phyloP scores from a whole-genome alignment of 1,139 yeast genomes.

The Trichomonascaceae sp. region DNA sequence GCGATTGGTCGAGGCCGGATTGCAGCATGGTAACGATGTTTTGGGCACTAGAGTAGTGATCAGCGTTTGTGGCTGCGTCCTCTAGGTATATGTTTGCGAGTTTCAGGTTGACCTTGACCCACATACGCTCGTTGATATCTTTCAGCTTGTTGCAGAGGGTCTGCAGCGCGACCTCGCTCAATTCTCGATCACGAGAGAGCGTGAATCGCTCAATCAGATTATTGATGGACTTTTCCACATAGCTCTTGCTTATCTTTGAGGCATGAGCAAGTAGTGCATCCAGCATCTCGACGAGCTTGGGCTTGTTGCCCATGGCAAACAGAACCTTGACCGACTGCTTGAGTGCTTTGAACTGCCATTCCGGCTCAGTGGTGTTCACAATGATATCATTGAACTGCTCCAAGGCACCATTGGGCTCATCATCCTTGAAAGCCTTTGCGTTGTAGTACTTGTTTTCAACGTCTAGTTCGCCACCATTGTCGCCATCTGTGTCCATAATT shows the following conservation, averaged over 20 bases:
- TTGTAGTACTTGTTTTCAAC: constrained; percentile 43
- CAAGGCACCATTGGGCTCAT: constrained; percentile 38
- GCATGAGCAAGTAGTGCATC: not conserved
- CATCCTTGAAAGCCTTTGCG: constrained; percentile 54
- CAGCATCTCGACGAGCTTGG: constrained; percentile 24
- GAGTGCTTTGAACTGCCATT: constrained; percentile 39
- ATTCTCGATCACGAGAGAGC: constrained; percentile 12
- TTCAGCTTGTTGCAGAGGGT: constrained; percentile 12
- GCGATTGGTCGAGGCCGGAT: constrained; percentile 11
- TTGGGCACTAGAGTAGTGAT: too few relatives aligned
- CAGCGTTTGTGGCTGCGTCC: not conserved
- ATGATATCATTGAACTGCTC: constrained; percentile 25
- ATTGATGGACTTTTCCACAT: constrained; percentile 50
- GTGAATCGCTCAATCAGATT: constrained; percentile 33
- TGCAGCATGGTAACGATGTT: too few relatives aligned
- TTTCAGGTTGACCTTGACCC: constrained; percentile 43
- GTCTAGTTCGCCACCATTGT: not conserved
- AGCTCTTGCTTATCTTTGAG: constrained; percentile 18
- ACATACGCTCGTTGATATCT: constrained; percentile 36
- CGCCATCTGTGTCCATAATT: constrained; percentile 12
- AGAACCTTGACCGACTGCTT: constrained; percentile 55
- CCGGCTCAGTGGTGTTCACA: constrained; percentile 24
- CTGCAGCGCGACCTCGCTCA: constrained; percentile 21
- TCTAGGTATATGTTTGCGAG: constrained; percentile 34
- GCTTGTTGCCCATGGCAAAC: constrained; percentile 26